Evolutionary conservation across 805 yeast species (phyloP), one percentile per base, ranked within the genome.

Genomic region (Ogataea paradorogensis): DNA sequence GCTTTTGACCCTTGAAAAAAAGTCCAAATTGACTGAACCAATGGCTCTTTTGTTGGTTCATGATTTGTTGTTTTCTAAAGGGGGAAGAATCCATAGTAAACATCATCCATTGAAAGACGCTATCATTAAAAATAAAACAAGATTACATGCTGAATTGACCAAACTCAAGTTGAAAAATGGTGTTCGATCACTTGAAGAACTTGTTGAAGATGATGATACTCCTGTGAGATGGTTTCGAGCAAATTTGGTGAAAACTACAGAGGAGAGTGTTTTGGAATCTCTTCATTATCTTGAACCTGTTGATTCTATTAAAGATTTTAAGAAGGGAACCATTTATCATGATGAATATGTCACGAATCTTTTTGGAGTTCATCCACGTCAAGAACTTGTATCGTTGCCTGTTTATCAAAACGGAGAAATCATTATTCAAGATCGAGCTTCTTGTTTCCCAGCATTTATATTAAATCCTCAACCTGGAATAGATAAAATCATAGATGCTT

Each of bases 391-490:
- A 15, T 61, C 76, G 2, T 73, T 83, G n/a, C 74, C 74, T 20
- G 75, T 84, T 1, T 93, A 93, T 60, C 67, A 75, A 38, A 65
- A 68, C 9, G 99, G 99, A 0, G 72, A 81, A 38, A 67, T 91
- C 11, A 90, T 93, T 39, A 86, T 93, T 45, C 99, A 93, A 63
- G 99, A 93, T 58, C 70, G 99, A 36, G 96, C 98, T 0, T 89
- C 97, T 1, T 93, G 99, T 60, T 89, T 93, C 57, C 99, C 99
- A 0, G 96, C 95, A 0, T 79, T 78, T 45, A 89, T 93, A 20
- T 63, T 93, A 33, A 70, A 76, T 46, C 86, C 91, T 0, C 40
- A 58, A 1, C 69, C 76, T 4, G 83, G 81, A 31, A 43, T 34
- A 9, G 82, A 75, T 43, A 62, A 70, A 16, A 78, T 89, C 9